Percentiles rank a stretch among this genome's conserved stretches.
Conservation (phyloP, 176 grass and related monocot species). For the sorghum (Sorghum bicolor) region DNA sequence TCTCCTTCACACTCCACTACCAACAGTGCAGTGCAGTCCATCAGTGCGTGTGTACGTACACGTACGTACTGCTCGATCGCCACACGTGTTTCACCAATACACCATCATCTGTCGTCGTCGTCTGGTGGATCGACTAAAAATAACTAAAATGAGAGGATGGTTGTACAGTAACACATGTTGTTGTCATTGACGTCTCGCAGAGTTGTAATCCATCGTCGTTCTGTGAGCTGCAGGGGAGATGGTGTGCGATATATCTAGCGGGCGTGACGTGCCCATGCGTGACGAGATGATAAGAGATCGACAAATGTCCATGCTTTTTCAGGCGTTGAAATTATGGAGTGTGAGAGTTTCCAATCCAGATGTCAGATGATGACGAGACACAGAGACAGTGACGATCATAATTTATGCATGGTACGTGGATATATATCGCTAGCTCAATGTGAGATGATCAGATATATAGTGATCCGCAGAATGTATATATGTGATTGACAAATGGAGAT, state of each 20-base stretch:
- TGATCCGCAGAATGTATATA: neutral
- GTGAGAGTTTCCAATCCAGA: neutral
- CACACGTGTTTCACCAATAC: no score
- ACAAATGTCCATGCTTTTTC: neutral
- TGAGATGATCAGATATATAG: no score
- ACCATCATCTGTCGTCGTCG: no score
- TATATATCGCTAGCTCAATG: no score
- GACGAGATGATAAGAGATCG: neutral
- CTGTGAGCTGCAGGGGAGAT: neutral
- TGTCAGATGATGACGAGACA: no score
- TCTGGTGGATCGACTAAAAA: no score
- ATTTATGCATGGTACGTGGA: no score
- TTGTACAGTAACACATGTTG: no score
- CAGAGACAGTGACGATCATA: no score
- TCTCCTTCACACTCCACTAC: slow-evolving; percentile 26
- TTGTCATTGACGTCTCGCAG: neutral
- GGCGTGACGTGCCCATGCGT: neutral
- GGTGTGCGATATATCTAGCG: neutral
- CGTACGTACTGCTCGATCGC: no score
- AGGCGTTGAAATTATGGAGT: neutral
- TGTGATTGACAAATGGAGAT: neutral
- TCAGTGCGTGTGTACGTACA: no score
- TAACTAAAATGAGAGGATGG: no score
- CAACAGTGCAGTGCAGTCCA: neutral
- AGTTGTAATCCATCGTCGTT: neutral